Evolutionary conservation across 2,329 filamentous ascomycete genomes (phyloP), one percentile per base, ranked within the genome.

Genomic region (Colletotrichum noveboracense): DNA sequence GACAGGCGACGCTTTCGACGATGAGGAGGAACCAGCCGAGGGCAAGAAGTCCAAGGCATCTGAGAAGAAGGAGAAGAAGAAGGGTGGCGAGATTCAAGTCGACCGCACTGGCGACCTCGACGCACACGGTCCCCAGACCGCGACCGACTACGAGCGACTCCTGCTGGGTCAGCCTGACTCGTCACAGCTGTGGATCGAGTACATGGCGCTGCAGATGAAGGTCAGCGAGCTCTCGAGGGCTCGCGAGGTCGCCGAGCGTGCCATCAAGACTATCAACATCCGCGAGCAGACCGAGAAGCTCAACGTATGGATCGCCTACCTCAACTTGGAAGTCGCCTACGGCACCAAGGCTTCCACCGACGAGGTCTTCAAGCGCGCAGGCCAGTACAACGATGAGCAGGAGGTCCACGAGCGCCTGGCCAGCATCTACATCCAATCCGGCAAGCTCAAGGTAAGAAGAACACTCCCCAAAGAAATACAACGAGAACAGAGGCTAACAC

Each of bases 201-300:
- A 99, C 87, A 98, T 99, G 95, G 96, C 96, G n/a, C 98, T 98
- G 90, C 95, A 98, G 85, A 93, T 98, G 84, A 94, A 98, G 82
- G 91, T 98, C 68, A 95, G 95, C 82, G 97, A 99, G 85, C 89
- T 97, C 24, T 92, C 93, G 76, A 97, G 96, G 85, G 96, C 97
- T 14, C 93, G 96, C 65, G 94, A 96, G 78, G 94, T 98, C 75
- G 96, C 95, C 3, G 94, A 98, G 85, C 94, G 97, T 76, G 97
- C 97, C 21, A 91, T 98, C 78, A 93, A 94, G 82, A 97, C 94
- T 18, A 98, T 99, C 87, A 94, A 95, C 84, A 95, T 97, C 76
- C 92, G 95, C 30, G 96, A 98, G 83, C 94, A 98, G 83, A 92
- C 93, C 4, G 97, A 98, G 86, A 98, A 98, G 86, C 88, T 98